Evolutionary conservation across 108 stramenopile genomes (phyloP).

Genomic region (Discostella stelligeroides): DNA sequence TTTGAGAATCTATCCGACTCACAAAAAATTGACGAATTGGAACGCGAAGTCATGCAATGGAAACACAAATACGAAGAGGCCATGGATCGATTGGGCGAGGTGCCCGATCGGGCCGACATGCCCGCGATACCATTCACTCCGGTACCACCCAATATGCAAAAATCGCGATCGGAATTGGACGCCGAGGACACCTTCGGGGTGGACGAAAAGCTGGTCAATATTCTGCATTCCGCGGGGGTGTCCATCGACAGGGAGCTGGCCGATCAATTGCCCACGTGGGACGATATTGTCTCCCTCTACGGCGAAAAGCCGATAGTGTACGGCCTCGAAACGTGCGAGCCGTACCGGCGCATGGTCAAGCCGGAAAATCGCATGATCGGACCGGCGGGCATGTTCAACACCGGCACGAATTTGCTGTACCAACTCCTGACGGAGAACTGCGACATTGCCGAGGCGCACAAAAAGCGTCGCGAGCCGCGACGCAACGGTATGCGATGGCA

Average conservation of each 20-base stretch:
- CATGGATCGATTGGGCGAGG: slow-evolving; percentile 6
- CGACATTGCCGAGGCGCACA: slow-evolving; percentile 29
- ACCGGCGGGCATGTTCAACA: slow-evolving; percentile 78
- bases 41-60: slow-evolving; percentile 22
- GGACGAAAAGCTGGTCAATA: slow-evolving; percentile 51
- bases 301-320: slow-evolving; percentile 56
- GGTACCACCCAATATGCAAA: slow-evolving; percentile 10
- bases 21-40: slow-evolving; percentile 27
- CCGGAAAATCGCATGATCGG: slow-evolving; percentile 34
- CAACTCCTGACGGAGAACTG: slow-evolving; percentile 70
- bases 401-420: slow-evolving; percentile 78
- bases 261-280: slow-evolving; percentile 64
- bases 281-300: slow-evolving; percentile 56
- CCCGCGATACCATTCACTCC: slow-evolving; percentile 12
- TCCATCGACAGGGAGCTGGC: slow-evolving; percentile 55
- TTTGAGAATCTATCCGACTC: slow-evolving; percentile 13
- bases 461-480: slow-evolving; percentile 33
- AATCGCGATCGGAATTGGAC: slow-evolving; percentile 9
- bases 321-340: slow-evolving; percentile 63
- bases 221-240: slow-evolving; percentile 56
- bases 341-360: slow-evolving; percentile 48
- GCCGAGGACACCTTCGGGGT: slow-evolving; percentile 32
- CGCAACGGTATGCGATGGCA: slow-evolving; percentile 55
- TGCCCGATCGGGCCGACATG: not conserved
- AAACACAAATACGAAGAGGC: slow-evolving; percentile 32